Evolutionary conservation across 257 asterid genomes (phyloP), one percentile per base, ranked within the genome.

Genomic region (Penstemon newberryi): DNA sequence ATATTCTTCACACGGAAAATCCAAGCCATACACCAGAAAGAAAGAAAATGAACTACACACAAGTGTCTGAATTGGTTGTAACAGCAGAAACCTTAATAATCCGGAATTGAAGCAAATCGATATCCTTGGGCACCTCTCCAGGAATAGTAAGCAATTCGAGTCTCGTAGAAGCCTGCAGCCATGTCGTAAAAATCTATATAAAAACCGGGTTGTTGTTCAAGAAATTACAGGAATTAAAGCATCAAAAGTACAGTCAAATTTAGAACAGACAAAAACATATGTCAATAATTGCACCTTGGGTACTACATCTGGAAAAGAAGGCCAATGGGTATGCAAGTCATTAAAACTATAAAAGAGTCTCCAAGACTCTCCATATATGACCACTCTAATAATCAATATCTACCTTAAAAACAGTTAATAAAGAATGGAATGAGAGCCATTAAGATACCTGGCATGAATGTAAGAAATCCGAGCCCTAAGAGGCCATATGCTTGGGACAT

Each of bases 401-500:
- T 25, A 25, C 33, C 33, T 25, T 25, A 19, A 41, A 65, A 43
- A 70, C 8, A 51, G 55, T 46, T 43, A 46, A 46, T 5, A 64
- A 8, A 45, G 1, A 25, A 1, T 25, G 33, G 33, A 25, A 25
- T 25, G 33, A 25, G 33, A 25, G 2, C 33, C 8, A 56, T 51
- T 13, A 58, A 69, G 63, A 19, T 79, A 88, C 98, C 98, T 38
- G 98, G 98, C 47, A 93, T 63, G 74, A 93, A 90, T 63, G 96
- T 74, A 44, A 88, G 91, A 33, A 87, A 25, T 41, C 98, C 97
- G 15, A 93, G 87, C 49, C 88, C 96, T 61, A 93, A 79, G 74
- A 93, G 88, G 74, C 95, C 95, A 70, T 86, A 86, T 33, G 96
- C 96, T 80, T 93, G 97, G 60, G 96, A 80, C 54, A 47, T 62